Evolutionary conservation across 371 early-diverging fungal genomes (phyloP), one percentile per base, ranked within the genome.

Genomic region (Thermomucor indicae-seudaticae): DNA sequence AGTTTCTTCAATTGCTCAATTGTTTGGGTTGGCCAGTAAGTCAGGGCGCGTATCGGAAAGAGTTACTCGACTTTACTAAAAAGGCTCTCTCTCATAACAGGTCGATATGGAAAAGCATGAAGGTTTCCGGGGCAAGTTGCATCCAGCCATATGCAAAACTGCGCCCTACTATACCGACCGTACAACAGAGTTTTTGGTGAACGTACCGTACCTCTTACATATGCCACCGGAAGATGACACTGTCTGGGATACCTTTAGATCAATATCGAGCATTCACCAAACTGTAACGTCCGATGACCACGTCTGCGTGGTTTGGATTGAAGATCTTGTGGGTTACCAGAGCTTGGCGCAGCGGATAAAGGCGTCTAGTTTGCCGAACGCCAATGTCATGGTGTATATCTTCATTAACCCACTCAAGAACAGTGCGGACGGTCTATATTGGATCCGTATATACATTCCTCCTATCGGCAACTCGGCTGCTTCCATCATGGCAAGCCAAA

Each of bases 111-210:
- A 61, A 6, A 48, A 67, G 0, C 91, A 91, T 50, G 53, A 57
- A 8, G 90, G 90, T 6, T 91, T 67, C 60, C 65, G 68, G 48
- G 90, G 88, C 14, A 78, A 75, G 22, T 57, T 91, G 8, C 72
- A 70, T 43, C 37, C 75, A 11, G 44, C 65, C 1, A 50, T 76
- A 6, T 86, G 87, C 47, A 64, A 72, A 10, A 80, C 82, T 1
- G 72, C 83, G 0, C 83, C 87, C 0, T 91, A 91, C 59, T 91
- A 80, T 63, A 82, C 89, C 0, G 82, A 83, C 47, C 65, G 86
- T 11, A 80, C 62, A 3, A 65, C 74, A 4, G 90, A 91, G 49
- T 79, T 87, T 40, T 57, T 90, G n/a, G 88, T 88, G 41, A 80
- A 88, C 55, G 73, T 75, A 0, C 92, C 92, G 14, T 82, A 80